A percentile compares a stretch with the other conserved stretches of the same genome.
These are phyloP conservation scores for Eragrostis nindensis DNA, from an alignment of 176 grass and related monocot species.

Conservation along the genomic window DNA sequence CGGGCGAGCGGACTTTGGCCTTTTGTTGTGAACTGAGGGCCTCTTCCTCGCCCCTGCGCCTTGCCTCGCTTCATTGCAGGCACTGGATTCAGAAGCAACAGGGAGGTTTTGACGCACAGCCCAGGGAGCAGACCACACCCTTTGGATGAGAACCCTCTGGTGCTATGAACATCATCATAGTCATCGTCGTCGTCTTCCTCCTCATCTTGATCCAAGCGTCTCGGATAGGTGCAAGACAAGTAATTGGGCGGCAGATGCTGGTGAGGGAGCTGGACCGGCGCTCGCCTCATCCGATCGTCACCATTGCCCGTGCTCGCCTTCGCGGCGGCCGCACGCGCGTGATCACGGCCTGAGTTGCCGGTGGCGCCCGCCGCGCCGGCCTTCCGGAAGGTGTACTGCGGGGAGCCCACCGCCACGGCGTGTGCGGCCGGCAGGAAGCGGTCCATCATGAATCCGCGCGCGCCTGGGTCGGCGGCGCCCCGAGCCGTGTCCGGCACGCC, in stretches of 20 bases:
- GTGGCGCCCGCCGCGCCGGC: slow-evolving; percentile 11
- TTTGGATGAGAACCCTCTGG: slow-evolving; percentile 62
- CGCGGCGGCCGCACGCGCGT: slow-evolving; percentile 11
- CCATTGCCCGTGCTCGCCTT: slow-evolving; percentile 17
- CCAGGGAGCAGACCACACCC: slow-evolving; percentile 87
- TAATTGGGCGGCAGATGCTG: slow-evolving; percentile 72
- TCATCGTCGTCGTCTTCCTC: slow-evolving; percentile 64
- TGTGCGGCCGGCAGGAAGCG: slow-evolving; percentile 86
- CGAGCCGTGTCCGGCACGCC: slow-evolving; percentile 37
- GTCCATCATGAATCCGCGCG: slow-evolving; percentile 78
- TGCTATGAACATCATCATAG: slow-evolving; percentile 55
- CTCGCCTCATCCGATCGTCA: slow-evolving; percentile 51
- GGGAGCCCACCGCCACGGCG: slow-evolving; percentile 77
- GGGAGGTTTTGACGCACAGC: slow-evolving; percentile 75
- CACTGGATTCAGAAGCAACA: slow-evolving; percentile 80
- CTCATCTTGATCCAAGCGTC: slow-evolving; percentile 38
- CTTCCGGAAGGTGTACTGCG: slow-evolving; percentile 87
- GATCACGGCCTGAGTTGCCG: slow-evolving; percentile 31
- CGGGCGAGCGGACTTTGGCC: slow-evolving; percentile 54
- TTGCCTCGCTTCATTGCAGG: slow-evolving; percentile 63
- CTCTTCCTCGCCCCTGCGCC: not conserved
- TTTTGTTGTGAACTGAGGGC: slow-evolving; percentile 23
- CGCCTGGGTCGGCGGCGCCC: slow-evolving; percentile 43
- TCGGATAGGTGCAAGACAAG: slow-evolving; percentile 49
- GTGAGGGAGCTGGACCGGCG: slow-evolving; percentile 65